Base-by-base conservation (phyloP, 1,284 basidiomycete species). In the Cerioporus squamosus region DNA sequence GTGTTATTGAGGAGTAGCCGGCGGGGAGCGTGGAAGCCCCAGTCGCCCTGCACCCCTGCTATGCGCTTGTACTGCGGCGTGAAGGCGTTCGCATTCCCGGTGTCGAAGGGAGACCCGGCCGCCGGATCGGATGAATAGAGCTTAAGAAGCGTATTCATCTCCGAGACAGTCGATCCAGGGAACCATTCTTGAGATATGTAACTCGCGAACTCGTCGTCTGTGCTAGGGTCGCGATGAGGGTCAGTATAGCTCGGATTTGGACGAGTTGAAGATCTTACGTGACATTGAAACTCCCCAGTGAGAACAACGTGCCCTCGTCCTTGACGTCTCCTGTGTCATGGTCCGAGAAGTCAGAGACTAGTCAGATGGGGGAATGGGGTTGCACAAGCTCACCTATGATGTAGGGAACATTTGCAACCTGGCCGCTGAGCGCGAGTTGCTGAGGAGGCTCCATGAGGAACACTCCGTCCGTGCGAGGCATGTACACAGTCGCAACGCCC, bases 11-110 rank as follows among this genome's bases (percentile, higher is more conserved):
- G 54, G 33, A 67, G 50, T 24, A 62, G 51, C 10, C 66, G 53
- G 23, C 82, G 70, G 6, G 81, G 79, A 0, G 74, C 81, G 47
- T 83, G 80, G 68, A 85, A 84, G 12, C 10, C 5, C 33, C 33
- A 36, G 33, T 36, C 33, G 14, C 33, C 33, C 33, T 15, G 33
- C 14, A 36, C 10, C 33, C 10, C 33, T 9, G 10, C 14, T 12
- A 36, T 36, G 15, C 33, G 33, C 33, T 36, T 36, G 33, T 17
- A 17, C 33, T 36, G 33, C 33, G 33, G 33, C 15, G 14, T 36
- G 14, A 14, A 17, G 5, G 33, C 33, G 15, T 36, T 14, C 12
- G 33, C 33, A 36, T 14, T 17, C 10, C 33, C 33, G 33, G 33
- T 36, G 33, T 14, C 33, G 15, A 17, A 36, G 12, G 33, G 33